These are phyloP conservation scores for Sporothrix phasma DNA, from an alignment of 2,329 filamentous ascomycete genomes.

Conservation along the genomic window DNA sequence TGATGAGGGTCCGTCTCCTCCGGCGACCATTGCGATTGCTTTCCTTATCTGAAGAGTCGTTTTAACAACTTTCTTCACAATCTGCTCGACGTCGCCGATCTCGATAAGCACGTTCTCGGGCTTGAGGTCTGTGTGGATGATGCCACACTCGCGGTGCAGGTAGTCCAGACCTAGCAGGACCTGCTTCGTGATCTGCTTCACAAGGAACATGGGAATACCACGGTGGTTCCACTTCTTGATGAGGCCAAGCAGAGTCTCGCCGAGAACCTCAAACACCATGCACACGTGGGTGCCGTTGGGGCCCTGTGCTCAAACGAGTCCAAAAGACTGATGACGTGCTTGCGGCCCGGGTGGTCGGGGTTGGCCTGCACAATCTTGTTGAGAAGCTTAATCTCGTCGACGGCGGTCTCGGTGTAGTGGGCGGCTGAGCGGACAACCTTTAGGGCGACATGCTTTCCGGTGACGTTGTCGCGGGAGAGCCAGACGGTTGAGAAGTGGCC, in stretches of 20 bases:
- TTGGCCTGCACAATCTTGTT: conserved; percentile 96
- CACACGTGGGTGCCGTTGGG: conserved; percentile 95
- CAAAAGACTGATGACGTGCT: conserved; percentile 89
- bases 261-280: conserved; percentile 98
- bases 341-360: conserved; percentile 83
- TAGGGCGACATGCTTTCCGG: conserved; percentile 87
- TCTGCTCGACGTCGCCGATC: conserved; percentile 97
- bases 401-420: conserved; percentile 96
- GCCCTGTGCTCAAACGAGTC: conserved; percentile 95
- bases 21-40: conserved; percentile 86
- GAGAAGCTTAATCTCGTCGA: conserved; percentile 97
- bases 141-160: conserved; percentile 92
- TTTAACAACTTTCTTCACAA: conserved; percentile 92
- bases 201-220: conserved; percentile 89
- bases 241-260: conserved; percentile 85
- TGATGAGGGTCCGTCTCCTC: conserved; percentile 86
- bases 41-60: conserved; percentile 67
- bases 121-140: conserved; percentile 96
- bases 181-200: conserved; percentile 98
- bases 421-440: conserved; percentile 97
- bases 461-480: conserved; percentile 72
- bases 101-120: conserved; percentile 98
- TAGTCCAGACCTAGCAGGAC: conserved; percentile 93
- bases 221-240: conserved; percentile 99
- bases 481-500: conserved; percentile 98